Evolutionary conservation across 2,329 filamentous ascomycete species (phyloP), one percentile per base, ranked within the genome.

Genomic region (Amauroascus niger): DNA sequence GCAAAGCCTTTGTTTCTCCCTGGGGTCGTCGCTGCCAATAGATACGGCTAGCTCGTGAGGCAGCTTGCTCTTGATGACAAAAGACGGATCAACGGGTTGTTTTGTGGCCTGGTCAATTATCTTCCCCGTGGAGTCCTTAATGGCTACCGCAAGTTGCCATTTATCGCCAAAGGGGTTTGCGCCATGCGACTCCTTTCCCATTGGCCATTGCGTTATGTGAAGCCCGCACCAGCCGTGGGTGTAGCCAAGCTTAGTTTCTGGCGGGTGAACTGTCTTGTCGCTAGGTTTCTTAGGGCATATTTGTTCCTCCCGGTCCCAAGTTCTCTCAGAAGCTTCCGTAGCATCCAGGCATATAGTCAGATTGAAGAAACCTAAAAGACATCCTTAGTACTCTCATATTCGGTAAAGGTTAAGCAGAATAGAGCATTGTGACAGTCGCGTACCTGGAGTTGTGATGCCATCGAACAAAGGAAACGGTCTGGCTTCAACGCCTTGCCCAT

Each of bases 81-180:
- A 45, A 43, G 39, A 32, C 20, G 26, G 41, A 16, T 45, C 28
- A 24, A 52, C 18, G 9, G 50, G 50, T 16, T 52, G 50, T n/a
- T 52, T 52, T n/a, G 50, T 46, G 24, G 50, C 50, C 39, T 52
- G 50, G n/a, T 35, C 39, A 35, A 52, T 44, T n/a, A 52, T 35
- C 24, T 52, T 46, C 16, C 50, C 49, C 14, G 49, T 37, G 24
- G 49, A 8, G 24, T 52, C 49, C 24, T 35, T 45, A 24, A 52
- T 33, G 6, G 50, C 26, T 20, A 46, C 32, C 11, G 50, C 50
- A 45, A 52, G 30, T 26, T 46, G 39, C 24, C 28, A 52, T 7
- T 52, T 35, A 37, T 52, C 50, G 18, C 22, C 30, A 33, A 52
- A 35, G 18, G 50, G 40, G 33, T 52, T 52, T 35, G 32, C 2